Percentiles rank a stretch among this genome's conserved stretches.
Conservation (phyloP, 192 early-diverging fungal species). For the Podila horticola region DNA sequence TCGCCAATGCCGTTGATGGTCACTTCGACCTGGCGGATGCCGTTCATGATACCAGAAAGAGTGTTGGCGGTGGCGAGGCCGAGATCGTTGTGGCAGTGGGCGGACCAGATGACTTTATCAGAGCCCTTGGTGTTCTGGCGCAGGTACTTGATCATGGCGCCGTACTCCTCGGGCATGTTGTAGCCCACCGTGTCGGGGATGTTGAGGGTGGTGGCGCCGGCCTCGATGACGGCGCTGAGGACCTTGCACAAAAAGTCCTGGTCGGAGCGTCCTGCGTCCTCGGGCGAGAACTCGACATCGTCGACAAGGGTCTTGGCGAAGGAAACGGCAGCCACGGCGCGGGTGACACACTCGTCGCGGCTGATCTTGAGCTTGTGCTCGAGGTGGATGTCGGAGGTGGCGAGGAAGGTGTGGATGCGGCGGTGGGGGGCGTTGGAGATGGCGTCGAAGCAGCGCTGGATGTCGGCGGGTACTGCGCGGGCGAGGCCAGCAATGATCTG, state of each 20-base stretch:
- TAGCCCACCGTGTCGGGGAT: conserved; percentile 99
- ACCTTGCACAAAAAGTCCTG: conserved; percentile 89
- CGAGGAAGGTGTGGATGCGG: conserved; percentile 95
- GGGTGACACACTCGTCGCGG: conserved; percentile 86
- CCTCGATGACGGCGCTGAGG: conserved; percentile 82
- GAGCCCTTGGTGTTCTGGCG: conserved; percentile 76
- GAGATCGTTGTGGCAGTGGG: conserved; percentile 98
- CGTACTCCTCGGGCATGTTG: conserved; percentile 92
- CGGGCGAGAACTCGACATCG: conserved; percentile 95
- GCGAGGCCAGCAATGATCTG: conserved; percentile 90
- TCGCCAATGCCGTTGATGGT: conserved; percentile 99
- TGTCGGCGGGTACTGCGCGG: conserved; percentile 85
- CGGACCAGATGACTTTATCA: conserved; percentile 85
- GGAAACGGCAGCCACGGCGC: conserved; percentile 81
- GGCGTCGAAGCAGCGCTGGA: conserved; percentile 90
- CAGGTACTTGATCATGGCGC: conserved; percentile 85
- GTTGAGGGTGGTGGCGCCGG: conserved; percentile 95
- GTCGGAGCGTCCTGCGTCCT: conserved; percentile 94
- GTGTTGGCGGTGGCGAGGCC: conserved; percentile 98
- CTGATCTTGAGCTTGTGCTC: conserved; percentile 93
- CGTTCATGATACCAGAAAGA: conserved; percentile 88
- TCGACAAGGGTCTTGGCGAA: conserved; percentile 82
- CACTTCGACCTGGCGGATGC: conserved; percentile 96
- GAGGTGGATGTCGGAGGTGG: conserved; percentile 96
- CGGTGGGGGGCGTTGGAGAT: conserved; percentile 85